Evolutionary conservation across 1,139 yeast species (phyloP).

Genomic region (Pichia sp.): DNA sequence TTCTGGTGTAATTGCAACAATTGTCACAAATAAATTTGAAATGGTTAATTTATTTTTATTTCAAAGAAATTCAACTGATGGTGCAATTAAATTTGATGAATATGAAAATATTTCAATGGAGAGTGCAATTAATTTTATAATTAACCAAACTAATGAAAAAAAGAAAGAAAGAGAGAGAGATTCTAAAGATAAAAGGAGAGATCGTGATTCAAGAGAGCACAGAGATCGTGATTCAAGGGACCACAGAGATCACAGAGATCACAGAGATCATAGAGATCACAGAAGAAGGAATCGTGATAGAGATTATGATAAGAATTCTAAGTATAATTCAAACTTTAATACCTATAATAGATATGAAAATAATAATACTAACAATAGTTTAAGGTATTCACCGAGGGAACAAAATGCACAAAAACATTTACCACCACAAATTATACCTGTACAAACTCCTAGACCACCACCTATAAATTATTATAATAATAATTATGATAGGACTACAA

Average conservation of each 20-base stretch:
- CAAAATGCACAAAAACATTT: slow-evolving; percentile 21
- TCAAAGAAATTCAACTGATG: slow-evolving; percentile 57
- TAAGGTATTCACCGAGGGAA: slow-evolving; percentile 17
- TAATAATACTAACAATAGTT: slow-evolving; percentile 11
- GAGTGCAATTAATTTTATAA: slow-evolving; percentile 42
- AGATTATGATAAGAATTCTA: neutral
- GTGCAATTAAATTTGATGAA: slow-evolving; percentile 68
- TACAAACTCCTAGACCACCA: neutral
- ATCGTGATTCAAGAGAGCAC: slow-evolving; percentile 23
- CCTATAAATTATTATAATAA: neutral
- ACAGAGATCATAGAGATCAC: neutral
- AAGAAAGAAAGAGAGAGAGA: neutral
- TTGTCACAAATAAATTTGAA: slow-evolving; percentile 49
- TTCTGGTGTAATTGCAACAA: slow-evolving; percentile 69
- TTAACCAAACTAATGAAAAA: slow-evolving; percentile 2
- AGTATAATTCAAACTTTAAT: slow-evolving; percentile 1
- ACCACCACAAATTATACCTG: slow-evolving; percentile 10
- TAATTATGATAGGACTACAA: neutral
- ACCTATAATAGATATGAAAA: neutral
- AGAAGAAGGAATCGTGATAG: neutral
- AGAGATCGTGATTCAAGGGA: slow-evolving; percentile 11
- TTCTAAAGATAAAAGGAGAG: slow-evolving; percentile 11
- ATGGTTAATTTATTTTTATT: slow-evolving; percentile 65
- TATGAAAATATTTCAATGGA: slow-evolving; percentile 61
- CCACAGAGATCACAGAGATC: slow-evolving; percentile 4